Base-by-base conservation (phyloP, 352 stramenopile genomes). In the Pythium phragmitis region DNA sequence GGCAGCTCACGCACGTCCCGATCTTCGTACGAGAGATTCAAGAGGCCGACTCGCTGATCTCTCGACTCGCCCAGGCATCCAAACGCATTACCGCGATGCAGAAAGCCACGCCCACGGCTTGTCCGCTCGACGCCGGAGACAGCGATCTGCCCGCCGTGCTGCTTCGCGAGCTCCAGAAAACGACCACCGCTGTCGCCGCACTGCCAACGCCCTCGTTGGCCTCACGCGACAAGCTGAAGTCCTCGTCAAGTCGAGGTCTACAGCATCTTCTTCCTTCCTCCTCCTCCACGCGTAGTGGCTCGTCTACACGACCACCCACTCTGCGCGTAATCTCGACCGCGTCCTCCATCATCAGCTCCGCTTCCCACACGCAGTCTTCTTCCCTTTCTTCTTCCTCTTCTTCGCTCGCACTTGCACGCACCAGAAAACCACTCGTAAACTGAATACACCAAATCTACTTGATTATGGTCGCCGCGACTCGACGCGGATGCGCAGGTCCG, bases 401-500 rank as follows among this genome's bases (percentile, higher is more conserved):
- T 34, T 39, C 37, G 7, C 23, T 57, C 30, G 2, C 33, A n/a
- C 51, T 34, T 19, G 21, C 11, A 21, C 34, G 21, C 33, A 58
- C 36, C 34, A 23, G 2, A 30, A 30, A 30, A 26, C 47, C 47
- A 12, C 23, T 28, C 28, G 47, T 39, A 53, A 37, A 50, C 9
- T 30, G 4, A 30, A 28, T 19, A 34, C 13, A 43, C 34, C 19
- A 1, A 23, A n/a, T 7, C 7, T 2, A 2, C 34, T 9, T 39
- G 1, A 39, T 52, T 49, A 65, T 13, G 33, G 47, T n/a, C n/a
- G 33, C 4, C 81, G 70, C 11, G 79, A 74, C 19, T 80, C 63
- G 19, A 87, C 72, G 41, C 83, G 81, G 30, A 94, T 82, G 60
- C 82, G 79, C 26, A 94, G 43, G 60, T 94, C 85, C 19, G 79